Base-by-base conservation (phyloP, 805 yeast genomes). In the Candida arabinofermentans region DNA sequence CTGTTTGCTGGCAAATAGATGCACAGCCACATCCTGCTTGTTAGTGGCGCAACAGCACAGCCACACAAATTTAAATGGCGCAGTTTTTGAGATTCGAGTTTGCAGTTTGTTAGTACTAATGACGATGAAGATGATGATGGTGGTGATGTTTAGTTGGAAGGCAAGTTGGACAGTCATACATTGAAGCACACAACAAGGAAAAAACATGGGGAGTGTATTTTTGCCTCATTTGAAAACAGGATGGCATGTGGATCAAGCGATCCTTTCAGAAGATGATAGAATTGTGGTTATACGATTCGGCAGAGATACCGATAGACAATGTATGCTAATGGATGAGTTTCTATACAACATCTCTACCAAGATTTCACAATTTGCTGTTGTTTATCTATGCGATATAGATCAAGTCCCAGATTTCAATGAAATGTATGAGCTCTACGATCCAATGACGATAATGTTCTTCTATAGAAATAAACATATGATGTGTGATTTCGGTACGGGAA, bases 241-340 rank as follows among this genome's bases (percentile, higher is more conserved):
- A 5, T 88, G 96, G 97, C 99, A 93, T 57, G 98, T 93, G 24
- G 99, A 93, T 65, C 98, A 93, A 59, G 96, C 99, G 6, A 93
- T 93, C 29, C 70, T 93, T 18, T 79, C 88, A 7, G 99, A 93
- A 57, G 95, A 86, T 44, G 96, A 87, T 39, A 67, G 96, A 43
- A 64, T 93, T 7, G 97, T 93, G 21, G 82, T 90, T 9, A 77
- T 93, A 14, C 70, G 99, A 27, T 93, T 93, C 61, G 99, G 99
- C 1, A 67, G 83, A 33, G 96, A 86, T 47, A 63, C 70, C 40
- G 86, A 84, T 49, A 72, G 76, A 36, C 86, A 83, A 34, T 88
- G 96, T 57, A 83, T 89, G 89, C 66, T 79, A 34, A 87, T 91
- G 85, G 99, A 93, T 67, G 96, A 90, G 61, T 54, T 86, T 18